Evolutionary conservation across 1,284 basidiomycete species (phyloP), one percentile per base, ranked within the genome.

Genomic region (Mycosarcoma maydis): DNA sequence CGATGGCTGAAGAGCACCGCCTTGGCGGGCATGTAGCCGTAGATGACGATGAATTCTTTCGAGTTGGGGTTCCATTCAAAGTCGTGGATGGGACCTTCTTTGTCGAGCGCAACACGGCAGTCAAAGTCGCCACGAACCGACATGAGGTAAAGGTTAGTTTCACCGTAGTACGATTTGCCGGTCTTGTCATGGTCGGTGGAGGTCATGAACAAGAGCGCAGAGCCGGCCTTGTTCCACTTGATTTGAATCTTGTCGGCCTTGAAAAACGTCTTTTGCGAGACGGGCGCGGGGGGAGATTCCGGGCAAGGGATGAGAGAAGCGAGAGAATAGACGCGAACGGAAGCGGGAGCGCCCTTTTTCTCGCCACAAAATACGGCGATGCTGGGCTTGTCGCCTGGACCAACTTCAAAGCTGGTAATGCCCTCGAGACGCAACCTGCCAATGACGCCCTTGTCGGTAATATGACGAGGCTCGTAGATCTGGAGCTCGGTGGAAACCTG

Each of bases 11-110:
- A 98, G 17, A 96, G 83, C 83, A 91, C 90, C 0, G 90, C 88
- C 83, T 95, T 94, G 14, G 95, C 92, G 2, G 95, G 96, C 92
- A 98, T 98, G 83, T 89, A 98, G 73, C 95, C 94, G 81, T 98
- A 98, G 42, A 94, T 90, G 32, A 98, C 94, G 59, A 89, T 89
- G 78, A 98, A 98, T 83, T 98, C 95, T 81, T 94, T 92, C 20
- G 74, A 72, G 77, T 93, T 96, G n/a, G 95, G 94, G 75, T 89
- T 94, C 95, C 95, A 98, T 17, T 88, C 85, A 76, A 96, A 96
- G 82, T 98, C 95, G 79, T 97, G 94, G 71, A 98, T 93, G 1
- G 94, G 94, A 1, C 96, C 96, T 70, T 98, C 94, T 85, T 96
- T 97, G 85, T 98, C 94, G 34, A 98, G 86, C 4, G 89, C 87